phyloP scores from a whole-genome alignment of 1,284 basidiomycete species.

The Leucoagaricus sp. region DNA sequence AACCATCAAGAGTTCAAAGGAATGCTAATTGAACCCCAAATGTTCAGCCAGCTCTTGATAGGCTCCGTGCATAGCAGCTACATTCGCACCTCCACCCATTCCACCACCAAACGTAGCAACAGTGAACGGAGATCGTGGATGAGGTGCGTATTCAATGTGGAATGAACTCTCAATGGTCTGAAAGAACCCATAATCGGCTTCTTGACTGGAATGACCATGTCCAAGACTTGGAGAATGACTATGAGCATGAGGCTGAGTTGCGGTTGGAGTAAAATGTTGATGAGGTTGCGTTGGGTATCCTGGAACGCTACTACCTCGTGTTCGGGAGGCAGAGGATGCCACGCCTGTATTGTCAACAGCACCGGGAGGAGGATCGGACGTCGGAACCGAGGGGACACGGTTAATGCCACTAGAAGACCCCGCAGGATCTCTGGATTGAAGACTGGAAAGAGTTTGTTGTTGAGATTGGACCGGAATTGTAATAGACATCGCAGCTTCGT shows the following conservation, averaged over 20 bases:
- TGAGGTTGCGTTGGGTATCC: neutral
- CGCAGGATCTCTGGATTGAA: neutral
- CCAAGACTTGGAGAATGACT: neutral
- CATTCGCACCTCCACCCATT: neutral
- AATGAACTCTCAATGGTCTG: conserved; percentile 10
- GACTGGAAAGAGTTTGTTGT: too few species aligned
- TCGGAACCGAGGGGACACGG: neutral
- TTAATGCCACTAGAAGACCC: neutral
- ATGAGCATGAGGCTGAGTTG: neutral
- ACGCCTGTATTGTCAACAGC: too few species aligned
- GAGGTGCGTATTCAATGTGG: conserved; percentile 8
- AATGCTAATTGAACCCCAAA: conserved; percentile 5
- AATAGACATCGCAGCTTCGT: neutral
- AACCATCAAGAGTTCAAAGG: neutral
- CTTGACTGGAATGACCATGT: neutral
- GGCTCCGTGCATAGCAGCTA: neutral
- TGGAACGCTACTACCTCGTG: neutral
- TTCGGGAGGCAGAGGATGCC: neutral
- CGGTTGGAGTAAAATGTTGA: neutral
- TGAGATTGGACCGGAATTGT: too few species aligned
- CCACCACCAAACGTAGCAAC: conserved; percentile 6
- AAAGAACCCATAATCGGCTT: conserved; percentile 1
- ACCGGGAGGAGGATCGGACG: too few species aligned
- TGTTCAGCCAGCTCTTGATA: conserved; percentile 12
- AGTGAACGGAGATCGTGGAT: conserved; percentile 12